phyloP scores from a whole-genome alignment of 1,139 yeast genomes.

The Candida sp. region DNA sequence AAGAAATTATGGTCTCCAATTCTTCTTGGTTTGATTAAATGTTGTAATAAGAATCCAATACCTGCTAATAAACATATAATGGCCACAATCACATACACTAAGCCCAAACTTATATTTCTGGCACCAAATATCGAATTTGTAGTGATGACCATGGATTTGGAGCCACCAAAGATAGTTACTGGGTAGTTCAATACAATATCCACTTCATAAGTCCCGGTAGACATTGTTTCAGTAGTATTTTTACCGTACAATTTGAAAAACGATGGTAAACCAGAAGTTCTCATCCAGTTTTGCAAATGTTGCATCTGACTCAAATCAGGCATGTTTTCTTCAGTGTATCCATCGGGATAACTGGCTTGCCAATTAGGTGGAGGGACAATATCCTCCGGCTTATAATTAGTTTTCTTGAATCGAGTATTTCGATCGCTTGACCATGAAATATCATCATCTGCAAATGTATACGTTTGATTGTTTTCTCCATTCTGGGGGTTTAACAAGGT shows the following conservation, averaged over 20 bases:
- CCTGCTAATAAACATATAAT: conserved; percentile 47
- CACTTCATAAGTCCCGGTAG: conserved; percentile 58
- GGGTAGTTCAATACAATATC: conserved; percentile 68
- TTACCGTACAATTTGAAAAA: conserved; percentile 65
- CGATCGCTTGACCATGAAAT: conserved; percentile 88
- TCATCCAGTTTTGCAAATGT: conserved; percentile 73
- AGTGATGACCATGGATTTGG: conserved; percentile 63
- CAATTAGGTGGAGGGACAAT: conserved; percentile 97
- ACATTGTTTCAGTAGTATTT: conserved; percentile 46
- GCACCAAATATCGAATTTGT: conserved; percentile 73
- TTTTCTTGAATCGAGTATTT: conserved; percentile 69
- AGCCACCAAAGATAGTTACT: conserved; percentile 64
- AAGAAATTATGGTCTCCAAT: conserved; percentile 45
- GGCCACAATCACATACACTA: conserved; percentile 66
- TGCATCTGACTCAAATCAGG: conserved; percentile 58
- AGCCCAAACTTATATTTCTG: conserved; percentile 62
- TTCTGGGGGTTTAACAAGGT: conserved; percentile 43
- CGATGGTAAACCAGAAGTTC: conserved; percentile 73
- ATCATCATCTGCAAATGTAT: conserved; percentile 60
- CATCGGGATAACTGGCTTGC: conserved; percentile 80
- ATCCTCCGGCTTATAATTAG: conserved; percentile 63
- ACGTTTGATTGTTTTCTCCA: conserved; percentile 46
- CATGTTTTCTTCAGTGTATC: conserved; percentile 78
- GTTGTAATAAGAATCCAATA: conserved; percentile 43
- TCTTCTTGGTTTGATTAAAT: conserved; percentile 44